These are phyloP conservation scores for Herpotrichia juniperi DNA, from an alignment of 2,329 filamentous ascomycete species.

Conservation along the genomic window DNA sequence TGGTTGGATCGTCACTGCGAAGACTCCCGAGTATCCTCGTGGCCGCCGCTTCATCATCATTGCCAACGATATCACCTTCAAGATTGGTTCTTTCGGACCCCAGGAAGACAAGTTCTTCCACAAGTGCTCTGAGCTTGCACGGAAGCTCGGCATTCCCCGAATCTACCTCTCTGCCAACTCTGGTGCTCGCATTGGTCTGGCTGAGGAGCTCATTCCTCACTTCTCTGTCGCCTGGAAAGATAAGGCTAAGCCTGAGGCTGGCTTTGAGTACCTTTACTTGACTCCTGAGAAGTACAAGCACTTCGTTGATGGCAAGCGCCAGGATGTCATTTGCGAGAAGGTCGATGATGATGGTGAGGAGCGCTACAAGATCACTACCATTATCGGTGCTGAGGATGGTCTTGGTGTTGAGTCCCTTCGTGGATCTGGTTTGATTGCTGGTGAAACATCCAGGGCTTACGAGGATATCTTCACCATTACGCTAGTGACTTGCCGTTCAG, in stretches of 20 bases:
- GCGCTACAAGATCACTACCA: conserved; percentile 90
- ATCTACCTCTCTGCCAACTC: conserved; percentile 99
- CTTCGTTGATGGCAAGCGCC: conserved; percentile 77
- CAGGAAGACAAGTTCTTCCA: conserved; percentile 98
- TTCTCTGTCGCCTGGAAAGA: conserved; percentile 99
- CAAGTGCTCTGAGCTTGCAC: conserved; percentile 96
- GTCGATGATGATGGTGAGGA: conserved; percentile 86
- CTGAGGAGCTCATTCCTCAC: conserved; percentile 94
- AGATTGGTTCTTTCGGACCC: conserved; percentile 97
- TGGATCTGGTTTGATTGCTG: conserved; percentile 96
- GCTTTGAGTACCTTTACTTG: conserved; percentile 97
- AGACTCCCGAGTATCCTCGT: conserved; percentile 91
- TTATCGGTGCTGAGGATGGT: conserved; percentile 92
- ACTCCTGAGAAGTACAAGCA: conserved; percentile 84
- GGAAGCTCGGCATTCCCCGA: conserved; percentile 91
- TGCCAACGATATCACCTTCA: conserved; percentile 99
- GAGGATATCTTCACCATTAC: conserved; percentile 99
- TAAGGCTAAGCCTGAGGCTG: conserved; percentile 75
- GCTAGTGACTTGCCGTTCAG: conserved; percentile 94
- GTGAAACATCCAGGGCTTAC: conserved; percentile 95
- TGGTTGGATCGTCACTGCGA: conserved; percentile 93
- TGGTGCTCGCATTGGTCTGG: conserved; percentile 94
- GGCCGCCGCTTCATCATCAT: conserved; percentile 94
- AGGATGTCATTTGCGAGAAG: conserved; percentile 86
- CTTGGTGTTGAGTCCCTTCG: conserved; percentile 97